Evolutionary conservation across 441 rosid genomes (phyloP), one percentile per base, ranked within the genome.

Genomic region (Populus hybrid): DNA sequence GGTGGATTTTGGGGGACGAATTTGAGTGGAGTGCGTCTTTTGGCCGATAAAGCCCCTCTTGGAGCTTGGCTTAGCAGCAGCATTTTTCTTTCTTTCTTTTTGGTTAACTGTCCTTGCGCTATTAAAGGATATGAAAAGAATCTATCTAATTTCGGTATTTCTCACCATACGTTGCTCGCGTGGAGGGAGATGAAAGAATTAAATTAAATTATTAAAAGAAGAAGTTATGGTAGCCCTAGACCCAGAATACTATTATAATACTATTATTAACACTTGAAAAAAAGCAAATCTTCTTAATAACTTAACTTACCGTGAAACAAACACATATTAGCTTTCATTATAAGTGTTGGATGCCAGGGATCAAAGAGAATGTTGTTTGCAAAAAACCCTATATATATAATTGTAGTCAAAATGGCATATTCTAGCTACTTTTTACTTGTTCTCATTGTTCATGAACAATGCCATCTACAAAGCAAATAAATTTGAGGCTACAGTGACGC

Each of bases 21-120:
- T 69, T 80, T 79, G 76, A 79, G 73, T 81, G 81, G 70, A 76
- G 76, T 61, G 67, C 80, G 82, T 77, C 74, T 76, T 73, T 81
- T 79, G 75, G 84, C 76, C 1, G 92, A 82, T 12, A 87, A 67
- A 75, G 88, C 84, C 74, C 89, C 87, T 72, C 67, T 24, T 64
- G 93, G 79, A 26, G 85, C 81, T 76, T 79, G 88, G 86, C 87
- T 85, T 42, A 87, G 74, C 76, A 87, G 69, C 71, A 89, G 72
- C 96, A 90, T 89, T 23, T 24, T 81, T 69, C 10, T 50, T 50
- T 50, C 4, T 5, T 42, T 46, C 12, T 46, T 40, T 40, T 40
- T 5, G 57, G 57, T 50, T 50, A 5, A 1, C 57, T 14, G 57
- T 50, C 8, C 57, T 50, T 50, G 57, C 57, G 57, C 5, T 50